A percentile compares a stretch with the other conserved stretches of the same genome.
These are phyloP conservation scores for Cladorrhinum samala DNA, from an alignment of 495 filamentous ascomycete species.

Conservation along the genomic window DNA sequence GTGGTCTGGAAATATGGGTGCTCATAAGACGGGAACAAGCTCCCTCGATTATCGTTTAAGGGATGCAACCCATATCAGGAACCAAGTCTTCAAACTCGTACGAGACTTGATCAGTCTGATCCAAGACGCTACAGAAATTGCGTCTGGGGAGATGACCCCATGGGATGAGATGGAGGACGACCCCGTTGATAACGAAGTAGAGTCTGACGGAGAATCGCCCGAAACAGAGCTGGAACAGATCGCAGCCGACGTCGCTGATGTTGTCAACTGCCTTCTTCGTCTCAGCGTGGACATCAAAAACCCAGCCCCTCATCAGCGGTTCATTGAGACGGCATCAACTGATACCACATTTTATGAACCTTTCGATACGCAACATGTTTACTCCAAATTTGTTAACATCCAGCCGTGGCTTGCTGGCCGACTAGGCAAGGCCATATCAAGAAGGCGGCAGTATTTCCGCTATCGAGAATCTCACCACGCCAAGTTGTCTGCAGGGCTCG, in stretches of 20 bases:
- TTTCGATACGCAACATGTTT: slow-evolving; percentile 9
- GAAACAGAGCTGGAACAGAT: slow-evolving; percentile 14
- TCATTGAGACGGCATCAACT: slow-evolving; percentile 6
- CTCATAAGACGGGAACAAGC: slow-evolving; percentile 33
- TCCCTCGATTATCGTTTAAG: slow-evolving; percentile 43
- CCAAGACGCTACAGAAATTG: slow-evolving; percentile 5
- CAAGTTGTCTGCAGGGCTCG: slow-evolving; percentile 29
- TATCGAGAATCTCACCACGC: slow-evolving; percentile 37
- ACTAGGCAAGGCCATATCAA: slow-evolving; percentile 38
- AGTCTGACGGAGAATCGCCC: not conserved
- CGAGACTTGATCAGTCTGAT: slow-evolving; percentile 14
- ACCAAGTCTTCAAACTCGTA: slow-evolving; percentile 33
- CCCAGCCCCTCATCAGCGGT: slow-evolving; percentile 24
- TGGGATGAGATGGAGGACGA: slow-evolving; percentile 11
- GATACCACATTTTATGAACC: slow-evolving; percentile 12
- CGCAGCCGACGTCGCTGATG: slow-evolving; percentile 4
- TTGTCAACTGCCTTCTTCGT: slow-evolving; percentile 17
- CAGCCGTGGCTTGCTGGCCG: slow-evolving; percentile 20
- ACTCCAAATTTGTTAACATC: not conserved
- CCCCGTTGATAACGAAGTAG: not conserved
- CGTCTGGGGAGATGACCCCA: not conserved
- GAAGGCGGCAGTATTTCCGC: slow-evolving; percentile 34
- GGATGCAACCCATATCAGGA: slow-evolving; percentile 38
- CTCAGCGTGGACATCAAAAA: slow-evolving; percentile 19
- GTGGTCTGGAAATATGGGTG: slow-evolving; percentile 43